phyloP scores from a whole-genome alignment of 345 rosid species.

The Pugionium cornutum region DNA sequence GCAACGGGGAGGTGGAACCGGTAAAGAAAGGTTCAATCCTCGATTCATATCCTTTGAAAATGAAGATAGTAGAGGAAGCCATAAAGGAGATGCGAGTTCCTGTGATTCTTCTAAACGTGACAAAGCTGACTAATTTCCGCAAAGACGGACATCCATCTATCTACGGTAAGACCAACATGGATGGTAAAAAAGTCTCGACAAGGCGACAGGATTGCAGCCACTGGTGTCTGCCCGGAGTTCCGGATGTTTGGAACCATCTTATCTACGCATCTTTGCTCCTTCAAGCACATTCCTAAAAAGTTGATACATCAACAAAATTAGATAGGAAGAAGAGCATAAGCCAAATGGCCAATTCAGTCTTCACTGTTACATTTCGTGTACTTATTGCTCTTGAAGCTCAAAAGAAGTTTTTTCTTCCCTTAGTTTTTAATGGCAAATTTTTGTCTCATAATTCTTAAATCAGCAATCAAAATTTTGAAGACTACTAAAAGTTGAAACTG shows the following conservation, averaged over 20 bases:
- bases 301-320: not conserved
- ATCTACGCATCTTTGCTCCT: conserved; percentile 64
- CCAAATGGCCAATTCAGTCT: conserved; percentile 10
- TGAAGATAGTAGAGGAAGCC: conserved; percentile 89
- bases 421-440: not conserved
- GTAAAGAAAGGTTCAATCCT: conserved; percentile 59
- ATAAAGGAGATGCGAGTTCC: conserved; percentile 57
- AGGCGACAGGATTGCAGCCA: conserved; percentile 92
- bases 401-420: not conserved
- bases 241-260: conserved; percentile 94
- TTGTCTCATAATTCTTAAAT: too few species aligned
- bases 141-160: conserved; percentile 92
- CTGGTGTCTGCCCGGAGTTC: conserved; percentile 96
- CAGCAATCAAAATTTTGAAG: too few species aligned
- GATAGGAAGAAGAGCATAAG: not conserved
- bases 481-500: conserved; percentile 17
- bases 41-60: conserved; percentile 68
- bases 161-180: conserved; percentile 56
- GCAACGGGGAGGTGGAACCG: conserved; percentile 77
- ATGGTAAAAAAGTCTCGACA: conserved; percentile 45
- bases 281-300: conserved; percentile 30
- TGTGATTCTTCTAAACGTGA: conserved; percentile 69
- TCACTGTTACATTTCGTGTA: conserved; percentile 9
- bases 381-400: not conserved
- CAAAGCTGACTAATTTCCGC: conserved; percentile 82